phyloP scores from a whole-genome alignment of 2,329 filamentous ascomycete genomes.

The Didymosphaeria variabile region DNA sequence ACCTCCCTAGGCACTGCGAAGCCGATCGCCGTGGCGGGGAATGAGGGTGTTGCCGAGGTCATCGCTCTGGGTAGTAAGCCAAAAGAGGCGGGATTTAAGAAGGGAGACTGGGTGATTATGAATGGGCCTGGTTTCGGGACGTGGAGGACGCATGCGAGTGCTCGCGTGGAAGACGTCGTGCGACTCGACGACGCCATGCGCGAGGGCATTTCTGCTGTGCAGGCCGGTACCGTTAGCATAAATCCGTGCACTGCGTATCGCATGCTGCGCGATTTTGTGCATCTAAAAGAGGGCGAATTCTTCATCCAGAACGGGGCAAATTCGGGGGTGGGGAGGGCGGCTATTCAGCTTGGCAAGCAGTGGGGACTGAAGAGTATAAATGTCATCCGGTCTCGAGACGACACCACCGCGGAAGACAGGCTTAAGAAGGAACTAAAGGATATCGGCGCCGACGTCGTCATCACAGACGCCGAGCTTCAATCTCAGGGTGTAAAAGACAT shows the following conservation, averaged over 20 bases:
- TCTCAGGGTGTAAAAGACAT: constrained; percentile 70
- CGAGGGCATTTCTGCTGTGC: constrained; percentile 74
- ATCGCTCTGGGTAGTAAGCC: constrained; percentile 70
- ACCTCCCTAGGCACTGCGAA: constrained; percentile 77
- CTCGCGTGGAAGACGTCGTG: constrained; percentile 68
- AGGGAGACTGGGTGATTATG: constrained; percentile 95
- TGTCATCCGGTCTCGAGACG: constrained; percentile 78
- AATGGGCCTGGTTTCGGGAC: constrained; percentile 85
- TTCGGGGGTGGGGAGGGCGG: constrained; percentile 87
- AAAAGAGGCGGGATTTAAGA: constrained; percentile 63
- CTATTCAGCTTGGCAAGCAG: constrained; percentile 83
- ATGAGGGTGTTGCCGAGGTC: constrained; percentile 96
- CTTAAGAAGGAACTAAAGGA: constrained; percentile 68
- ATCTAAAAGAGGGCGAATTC: constrained; percentile 80
- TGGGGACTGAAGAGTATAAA: constrained; percentile 96
- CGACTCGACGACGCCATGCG: constrained; percentile 75
- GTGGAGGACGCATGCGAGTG: constrained; percentile 90
- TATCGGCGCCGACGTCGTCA: constrained; percentile 70
- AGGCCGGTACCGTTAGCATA: constrained; percentile 87
- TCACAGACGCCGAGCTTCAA: constrained; percentile 69
- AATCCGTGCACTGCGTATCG: constrained; percentile 96
- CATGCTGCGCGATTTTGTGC: constrained; percentile 84
- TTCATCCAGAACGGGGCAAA: constrained; percentile 98
- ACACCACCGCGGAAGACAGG: constrained; percentile 73
- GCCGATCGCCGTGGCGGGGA: constrained; percentile 82